phyloP scores from a whole-genome alignment of 2,329 filamentous ascomycete species.

The Beauveria medogensis region DNA sequence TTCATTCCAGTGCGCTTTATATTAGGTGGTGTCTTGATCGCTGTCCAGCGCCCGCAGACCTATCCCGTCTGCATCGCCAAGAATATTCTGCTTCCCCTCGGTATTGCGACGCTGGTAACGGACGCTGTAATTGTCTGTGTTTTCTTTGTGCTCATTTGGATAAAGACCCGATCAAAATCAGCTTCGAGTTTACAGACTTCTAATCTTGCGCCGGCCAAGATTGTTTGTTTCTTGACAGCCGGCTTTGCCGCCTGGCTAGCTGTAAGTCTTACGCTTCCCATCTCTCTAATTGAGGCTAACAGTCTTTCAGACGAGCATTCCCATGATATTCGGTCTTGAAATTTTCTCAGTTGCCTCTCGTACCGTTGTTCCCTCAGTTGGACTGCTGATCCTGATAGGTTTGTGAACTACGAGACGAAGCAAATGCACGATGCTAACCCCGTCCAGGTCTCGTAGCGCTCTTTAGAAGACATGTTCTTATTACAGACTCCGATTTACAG shows the following conservation, averaged over 20 bases:
- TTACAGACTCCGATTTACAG: not conserved
- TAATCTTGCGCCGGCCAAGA: slow-evolving; percentile 24
- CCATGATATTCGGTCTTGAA: slow-evolving; percentile 40
- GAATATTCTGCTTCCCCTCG: slow-evolving; percentile 36
- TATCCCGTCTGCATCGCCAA: slow-evolving; percentile 43
- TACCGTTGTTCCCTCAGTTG: slow-evolving; percentile 43
- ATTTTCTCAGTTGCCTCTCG: slow-evolving; percentile 34
- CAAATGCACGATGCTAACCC: not conserved
- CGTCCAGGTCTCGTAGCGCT: not conserved
- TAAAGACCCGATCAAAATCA: not conserved
- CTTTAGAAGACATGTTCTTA: not conserved
- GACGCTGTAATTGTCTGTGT: slow-evolving; percentile 38
- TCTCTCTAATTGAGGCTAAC: not conserved
- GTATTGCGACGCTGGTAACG: slow-evolving; percentile 35
- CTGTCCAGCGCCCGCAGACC: slow-evolving; percentile 45
- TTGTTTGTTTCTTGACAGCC: slow-evolving; percentile 32
- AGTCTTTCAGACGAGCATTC: slow-evolving; percentile 37
- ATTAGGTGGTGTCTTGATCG: slow-evolving; percentile 46
- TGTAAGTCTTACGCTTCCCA: slow-evolving; percentile 29
- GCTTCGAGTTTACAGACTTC: not conserved
- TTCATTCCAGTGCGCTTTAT: slow-evolving; percentile 40
- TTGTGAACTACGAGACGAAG: not conserved
- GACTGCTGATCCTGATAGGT: slow-evolving; percentile 43
- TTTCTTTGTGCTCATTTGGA: slow-evolving; percentile 26
- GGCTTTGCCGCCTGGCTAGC: slow-evolving; percentile 46